phyloP scores from a whole-genome alignment of 2,329 filamentous ascomycete species.

The Metarhizium anisopliae region DNA sequence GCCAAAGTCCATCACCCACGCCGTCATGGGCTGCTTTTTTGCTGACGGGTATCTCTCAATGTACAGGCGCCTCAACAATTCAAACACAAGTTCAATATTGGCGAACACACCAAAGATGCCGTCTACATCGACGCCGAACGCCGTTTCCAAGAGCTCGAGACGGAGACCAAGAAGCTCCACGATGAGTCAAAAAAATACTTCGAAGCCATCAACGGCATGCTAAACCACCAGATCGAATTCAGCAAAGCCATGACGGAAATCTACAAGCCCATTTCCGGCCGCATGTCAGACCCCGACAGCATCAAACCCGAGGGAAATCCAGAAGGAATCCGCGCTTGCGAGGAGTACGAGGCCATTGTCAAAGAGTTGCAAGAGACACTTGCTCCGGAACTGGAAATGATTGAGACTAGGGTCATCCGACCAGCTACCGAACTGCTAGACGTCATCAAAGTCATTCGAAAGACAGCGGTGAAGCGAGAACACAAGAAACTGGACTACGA shows the following conservation, averaged over 20 bases:
- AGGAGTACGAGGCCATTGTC: conserved; percentile 90
- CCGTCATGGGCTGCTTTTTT: not conserved
- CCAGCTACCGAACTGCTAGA: conserved; percentile 90
- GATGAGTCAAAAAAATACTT: conserved; percentile 98
- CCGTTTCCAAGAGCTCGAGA: conserved; percentile 87
- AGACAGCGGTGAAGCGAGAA: conserved; percentile 79
- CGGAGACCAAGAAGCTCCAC: conserved; percentile 91
- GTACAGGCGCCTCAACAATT: conserved; percentile 76
- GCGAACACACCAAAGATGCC: conserved; percentile 88
- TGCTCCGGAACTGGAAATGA: conserved; percentile 92
- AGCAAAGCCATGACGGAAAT: conserved; percentile 92
- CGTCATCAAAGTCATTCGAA: conserved; percentile 91
- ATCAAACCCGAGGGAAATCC: conserved; percentile 76
- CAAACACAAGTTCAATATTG: conserved; percentile 88
- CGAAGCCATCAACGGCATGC: conserved; percentile 95
- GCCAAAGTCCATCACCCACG: not conserved
- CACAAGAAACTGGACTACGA: conserved; percentile 98
- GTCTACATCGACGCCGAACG: conserved; percentile 93
- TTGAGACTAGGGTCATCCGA: conserved; percentile 81
- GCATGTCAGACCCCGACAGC: conserved; percentile 85
- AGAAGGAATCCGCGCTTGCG: conserved; percentile 88
- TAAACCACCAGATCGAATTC: conserved; percentile 95
- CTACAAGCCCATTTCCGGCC: conserved; percentile 95
- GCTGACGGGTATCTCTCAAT: conserved; percentile 1
- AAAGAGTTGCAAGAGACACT: conserved; percentile 83